Conservation (phyloP, 306 rosid species). For the Lotus japonicus region DNA sequence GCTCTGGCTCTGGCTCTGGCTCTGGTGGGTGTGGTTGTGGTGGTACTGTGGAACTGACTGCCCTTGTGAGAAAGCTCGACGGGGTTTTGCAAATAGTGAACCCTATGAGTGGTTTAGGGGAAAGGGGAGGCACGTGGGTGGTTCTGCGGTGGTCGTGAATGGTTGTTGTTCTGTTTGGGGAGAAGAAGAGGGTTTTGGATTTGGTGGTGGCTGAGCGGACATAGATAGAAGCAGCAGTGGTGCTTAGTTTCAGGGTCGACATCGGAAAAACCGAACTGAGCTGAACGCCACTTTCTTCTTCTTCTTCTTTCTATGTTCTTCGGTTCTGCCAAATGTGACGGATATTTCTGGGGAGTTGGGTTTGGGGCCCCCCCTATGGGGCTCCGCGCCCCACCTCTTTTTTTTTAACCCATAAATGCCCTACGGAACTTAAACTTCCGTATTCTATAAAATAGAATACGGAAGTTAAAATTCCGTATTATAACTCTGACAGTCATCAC, state of each 20-base stretch:
- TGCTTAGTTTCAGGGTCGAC: constrained; percentile 24
- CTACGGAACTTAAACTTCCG: too few relatives aligned
- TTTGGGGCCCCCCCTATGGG: too few relatives aligned
- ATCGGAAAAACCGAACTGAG: not conserved
- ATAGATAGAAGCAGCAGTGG: constrained; percentile 3
- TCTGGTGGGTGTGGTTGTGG: constrained; percentile 1
- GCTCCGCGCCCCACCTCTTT: too few relatives aligned
- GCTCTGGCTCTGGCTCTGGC: constrained; percentile 16
- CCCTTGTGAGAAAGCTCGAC: constrained; percentile 13
- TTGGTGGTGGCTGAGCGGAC: constrained; percentile 16
- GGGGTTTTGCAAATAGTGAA: constrained; percentile 19
- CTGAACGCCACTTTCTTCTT: not conserved
- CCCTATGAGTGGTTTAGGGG: constrained; percentile 12
- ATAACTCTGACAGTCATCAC: too few relatives aligned
- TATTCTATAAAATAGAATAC: too few relatives aligned
- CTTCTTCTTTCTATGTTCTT: not conserved
- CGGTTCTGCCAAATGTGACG: too few relatives aligned
- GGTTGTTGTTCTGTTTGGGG: not conserved
- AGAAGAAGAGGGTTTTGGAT: constrained; percentile 1
- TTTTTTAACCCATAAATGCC: too few relatives aligned
- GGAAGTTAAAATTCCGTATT: too few relatives aligned
- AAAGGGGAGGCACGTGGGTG: not conserved
- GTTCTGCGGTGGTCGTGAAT: not conserved
- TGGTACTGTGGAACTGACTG: constrained; percentile 41
- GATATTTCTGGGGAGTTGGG: too few relatives aligned